A percentile compares a stretch with the other conserved stretches of the same genome.
Evolutionary conservation across 2,329 filamentous ascomycete genomes (phyloP).

Genomic region (Fusarium irregulare): DNA sequence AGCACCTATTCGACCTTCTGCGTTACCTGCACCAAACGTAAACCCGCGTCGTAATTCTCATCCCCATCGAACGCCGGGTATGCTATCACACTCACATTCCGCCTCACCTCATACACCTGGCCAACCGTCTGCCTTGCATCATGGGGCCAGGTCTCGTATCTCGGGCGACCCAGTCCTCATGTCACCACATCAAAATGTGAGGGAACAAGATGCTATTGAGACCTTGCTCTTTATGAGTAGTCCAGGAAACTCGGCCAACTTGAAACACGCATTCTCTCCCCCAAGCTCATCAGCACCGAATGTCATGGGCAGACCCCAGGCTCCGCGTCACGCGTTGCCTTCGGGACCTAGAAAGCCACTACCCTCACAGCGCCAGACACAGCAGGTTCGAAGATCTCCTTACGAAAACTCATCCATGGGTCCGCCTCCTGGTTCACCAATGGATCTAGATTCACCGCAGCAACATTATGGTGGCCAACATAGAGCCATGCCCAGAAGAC

Average conservation of each 20-base stretch:
- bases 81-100: conserved; percentile 62
- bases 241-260: conserved; percentile 75
- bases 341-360: conserved; percentile 64
- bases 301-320: conserved; percentile 26
- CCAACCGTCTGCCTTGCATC: conserved; percentile 49
- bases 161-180: conserved; percentile 67
- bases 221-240: conserved; percentile 85
- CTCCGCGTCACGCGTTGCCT: conserved; percentile 56
- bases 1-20: conserved; percentile 65
- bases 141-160: conserved; percentile 47
- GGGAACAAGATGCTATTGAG: conserved; percentile 85
- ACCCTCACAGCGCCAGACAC: conserved; percentile 59
- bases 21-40: conserved; percentile 48
- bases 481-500: conserved; percentile 57
- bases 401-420: conserved; percentile 60
- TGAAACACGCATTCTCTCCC: conserved; percentile 66
- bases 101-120: conserved; percentile 59
- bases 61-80: conserved; percentile 60
- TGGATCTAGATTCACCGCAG: conserved; percentile 59
- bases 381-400: conserved; percentile 58
- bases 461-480: conserved; percentile 44
- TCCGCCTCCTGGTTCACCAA: conserved; percentile 55
- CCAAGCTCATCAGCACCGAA: conserved; percentile 52
- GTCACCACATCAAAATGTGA: conserved; percentile 71
- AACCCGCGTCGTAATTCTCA: conserved; percentile 64